Conservation (phyloP, 345 rosid genomes). For the Brassica juncea region DNA sequence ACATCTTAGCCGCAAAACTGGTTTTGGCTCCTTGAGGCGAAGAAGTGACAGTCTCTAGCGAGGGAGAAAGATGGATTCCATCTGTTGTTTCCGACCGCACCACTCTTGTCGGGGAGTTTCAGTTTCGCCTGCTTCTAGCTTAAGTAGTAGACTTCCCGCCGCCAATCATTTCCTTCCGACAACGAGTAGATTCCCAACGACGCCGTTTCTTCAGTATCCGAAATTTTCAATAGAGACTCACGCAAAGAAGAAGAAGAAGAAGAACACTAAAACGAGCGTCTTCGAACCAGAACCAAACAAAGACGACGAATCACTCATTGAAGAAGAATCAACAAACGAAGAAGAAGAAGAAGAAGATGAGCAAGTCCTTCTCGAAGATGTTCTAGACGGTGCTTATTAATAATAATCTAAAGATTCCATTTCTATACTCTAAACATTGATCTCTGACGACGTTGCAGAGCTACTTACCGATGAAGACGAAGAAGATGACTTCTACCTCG, state of each 20-base stretch:
- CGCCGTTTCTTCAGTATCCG: slow-evolving; percentile 32
- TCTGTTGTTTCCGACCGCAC: slow-evolving; percentile 37
- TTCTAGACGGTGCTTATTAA: slow-evolving; percentile 52
- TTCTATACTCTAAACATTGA: neutral
- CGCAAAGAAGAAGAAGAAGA: slow-evolving; percentile 53
- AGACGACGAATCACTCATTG: slow-evolving; percentile 47
- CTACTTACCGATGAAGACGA: slow-evolving; percentile 42
- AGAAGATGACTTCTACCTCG: slow-evolving; percentile 47
- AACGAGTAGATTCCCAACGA: slow-evolving; percentile 17
- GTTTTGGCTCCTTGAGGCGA: neutral
- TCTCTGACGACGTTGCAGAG: slow-evolving; percentile 38
- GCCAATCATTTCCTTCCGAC: slow-evolving; percentile 21
- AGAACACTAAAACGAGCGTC: slow-evolving; percentile 32
- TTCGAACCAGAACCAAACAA: slow-evolving; percentile 45
- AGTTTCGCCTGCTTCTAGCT: neutral
- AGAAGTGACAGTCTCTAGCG: neutral
- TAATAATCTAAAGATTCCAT: neutral
- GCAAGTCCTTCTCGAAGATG: slow-evolving; percentile 52
- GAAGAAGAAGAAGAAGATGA: slow-evolving; percentile 64
- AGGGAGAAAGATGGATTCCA: slow-evolving; percentile 42
- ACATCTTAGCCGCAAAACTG: slow-evolving; percentile 15
- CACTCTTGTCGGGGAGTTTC: slow-evolving; percentile 10
- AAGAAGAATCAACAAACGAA: slow-evolving; percentile 29
- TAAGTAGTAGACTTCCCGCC: slow-evolving; percentile 8
- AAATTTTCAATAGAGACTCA: slow-evolving; percentile 21